These are phyloP conservation scores for Penicillium roqueforti DNA, from an alignment of 495 filamentous ascomycete genomes.

Conservation along the genomic window DNA sequence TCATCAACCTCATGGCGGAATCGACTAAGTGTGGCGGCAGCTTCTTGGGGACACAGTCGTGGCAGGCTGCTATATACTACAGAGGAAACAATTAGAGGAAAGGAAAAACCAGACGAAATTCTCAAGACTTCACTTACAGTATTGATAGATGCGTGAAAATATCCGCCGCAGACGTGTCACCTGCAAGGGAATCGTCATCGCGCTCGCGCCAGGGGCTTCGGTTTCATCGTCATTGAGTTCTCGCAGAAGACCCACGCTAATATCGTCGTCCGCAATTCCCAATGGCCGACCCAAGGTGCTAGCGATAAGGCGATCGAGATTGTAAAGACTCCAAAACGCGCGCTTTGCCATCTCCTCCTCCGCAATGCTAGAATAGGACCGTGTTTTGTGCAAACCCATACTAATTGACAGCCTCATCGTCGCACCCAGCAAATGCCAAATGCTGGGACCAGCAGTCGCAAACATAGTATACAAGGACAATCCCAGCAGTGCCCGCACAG, in stretches of 20 bases:
- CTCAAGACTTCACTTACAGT: slow-evolving; percentile 29
- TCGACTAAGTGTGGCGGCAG: slow-evolving; percentile 31
- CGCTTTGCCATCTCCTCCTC: slow-evolving; percentile 49
- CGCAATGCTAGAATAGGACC: slow-evolving; percentile 30
- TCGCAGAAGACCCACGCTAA: slow-evolving; percentile 40
- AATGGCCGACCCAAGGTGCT: slow-evolving; percentile 48
- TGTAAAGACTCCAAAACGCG: slow-evolving; percentile 52
- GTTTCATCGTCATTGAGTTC: slow-evolving; percentile 46
- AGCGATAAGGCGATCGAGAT: slow-evolving; percentile 48
- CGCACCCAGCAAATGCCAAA: slow-evolving; percentile 51
- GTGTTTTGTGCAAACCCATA: slow-evolving; percentile 46
- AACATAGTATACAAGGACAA: slow-evolving; percentile 50
- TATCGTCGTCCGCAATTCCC: slow-evolving; percentile 49
- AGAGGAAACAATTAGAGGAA: not conserved
- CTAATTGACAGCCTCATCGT: slow-evolving; percentile 47
- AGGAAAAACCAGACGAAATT: not conserved
- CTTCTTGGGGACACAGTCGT: slow-evolving; percentile 34
- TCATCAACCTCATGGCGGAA: slow-evolving; percentile 49
- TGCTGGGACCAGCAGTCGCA: slow-evolving; percentile 46
- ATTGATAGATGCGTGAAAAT: slow-evolving; percentile 45
- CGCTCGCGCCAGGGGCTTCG: slow-evolving; percentile 36
- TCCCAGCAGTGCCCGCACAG: slow-evolving; percentile 46
- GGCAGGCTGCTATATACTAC: slow-evolving; percentile 45
- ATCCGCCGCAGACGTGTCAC: slow-evolving; percentile 47
- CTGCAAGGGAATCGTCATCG: slow-evolving; percentile 48